Evolutionary conservation across 176 grass and related monocot species (phyloP).

Genomic region (Saccharum spontaneum): DNA sequence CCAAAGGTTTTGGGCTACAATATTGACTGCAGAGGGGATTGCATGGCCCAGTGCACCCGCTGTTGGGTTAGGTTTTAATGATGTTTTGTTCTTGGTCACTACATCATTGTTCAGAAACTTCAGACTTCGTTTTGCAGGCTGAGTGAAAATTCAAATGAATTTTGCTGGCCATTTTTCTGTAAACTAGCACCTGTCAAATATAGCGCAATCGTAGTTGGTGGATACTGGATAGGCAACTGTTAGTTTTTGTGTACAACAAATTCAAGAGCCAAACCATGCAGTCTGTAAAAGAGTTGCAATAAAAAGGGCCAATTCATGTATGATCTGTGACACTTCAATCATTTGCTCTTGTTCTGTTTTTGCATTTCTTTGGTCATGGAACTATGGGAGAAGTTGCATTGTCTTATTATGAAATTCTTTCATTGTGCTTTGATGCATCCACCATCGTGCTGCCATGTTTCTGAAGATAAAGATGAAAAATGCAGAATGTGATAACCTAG

Average conservation of each 20-base stretch:
- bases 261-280: neutral
- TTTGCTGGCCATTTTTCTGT: neutral
- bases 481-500: neutral
- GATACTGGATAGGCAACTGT: neutral
- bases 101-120: neutral
- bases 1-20: conserved; percentile 91
- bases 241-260: conserved; percentile 8
- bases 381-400: neutral
- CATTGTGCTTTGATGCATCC: neutral
- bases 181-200: neutral
- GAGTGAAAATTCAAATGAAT: neutral
- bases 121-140: neutral
- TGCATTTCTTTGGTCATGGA: neutral
- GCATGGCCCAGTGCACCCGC: conserved; percentile 77
- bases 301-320: conserved; percentile 6
- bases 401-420: neutral
- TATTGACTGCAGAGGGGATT: conserved; percentile 90
- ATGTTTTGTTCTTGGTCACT: neutral
- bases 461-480: neutral
- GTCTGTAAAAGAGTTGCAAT: conserved; percentile 11
- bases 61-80: conserved; percentile 91
- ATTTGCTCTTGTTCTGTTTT: neutral
- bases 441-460: neutral
- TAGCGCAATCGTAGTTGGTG: neutral
- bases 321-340: neutral